These are phyloP conservation scores for Spizellomyces punctatus DNA, from an alignment of 192 early-diverging fungal species.

Conservation along the genomic window DNA sequence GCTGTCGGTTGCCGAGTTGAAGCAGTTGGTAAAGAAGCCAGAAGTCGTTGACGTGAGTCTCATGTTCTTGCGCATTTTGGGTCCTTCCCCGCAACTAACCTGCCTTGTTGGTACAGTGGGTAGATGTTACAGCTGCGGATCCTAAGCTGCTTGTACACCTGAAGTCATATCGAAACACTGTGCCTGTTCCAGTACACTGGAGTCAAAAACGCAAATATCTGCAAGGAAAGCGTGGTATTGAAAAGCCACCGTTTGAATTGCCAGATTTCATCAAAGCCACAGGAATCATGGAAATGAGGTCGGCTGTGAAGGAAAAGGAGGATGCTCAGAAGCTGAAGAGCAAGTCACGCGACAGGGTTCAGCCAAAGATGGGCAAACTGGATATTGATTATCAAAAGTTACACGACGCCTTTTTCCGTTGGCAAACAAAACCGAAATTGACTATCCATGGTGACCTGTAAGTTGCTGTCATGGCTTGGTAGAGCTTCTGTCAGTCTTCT, in stretches of 20 bases:
- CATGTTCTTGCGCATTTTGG: not conserved
- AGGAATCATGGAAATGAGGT: slow-evolving; percentile 96
- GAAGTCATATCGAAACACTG: slow-evolving; percentile 91
- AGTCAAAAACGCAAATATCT: slow-evolving; percentile 95
- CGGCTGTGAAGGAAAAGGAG: slow-evolving; percentile 84
- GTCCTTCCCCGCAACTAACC: too few relatives aligned
- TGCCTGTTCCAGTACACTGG: slow-evolving; percentile 96
- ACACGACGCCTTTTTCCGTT: slow-evolving; percentile 96
- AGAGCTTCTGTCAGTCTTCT: not conserved
- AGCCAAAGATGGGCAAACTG: slow-evolving; percentile 95
- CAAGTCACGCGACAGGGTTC: slow-evolving; percentile 82
- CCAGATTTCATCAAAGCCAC: slow-evolving; percentile 95
- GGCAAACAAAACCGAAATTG: slow-evolving; percentile 82
- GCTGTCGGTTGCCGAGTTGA: slow-evolving; percentile 86
- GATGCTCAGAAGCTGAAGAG: slow-evolving; percentile 77
- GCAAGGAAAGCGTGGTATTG: slow-evolving; percentile 95
- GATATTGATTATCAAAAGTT: slow-evolving; percentile 98
- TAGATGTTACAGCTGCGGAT: slow-evolving; percentile 89
- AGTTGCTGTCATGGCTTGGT: slow-evolving; percentile 29
- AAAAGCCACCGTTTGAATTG: slow-evolving; percentile 92
- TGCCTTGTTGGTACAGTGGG: slow-evolving; percentile 55
- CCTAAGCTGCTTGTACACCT: slow-evolving; percentile 86
- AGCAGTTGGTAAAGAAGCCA: slow-evolving; percentile 86
- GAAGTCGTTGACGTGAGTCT: slow-evolving; percentile 88
- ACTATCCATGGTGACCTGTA: slow-evolving; percentile 81